Conservation (phyloP, 176 grass and related monocot genomes). For the Canna indica region DNA sequence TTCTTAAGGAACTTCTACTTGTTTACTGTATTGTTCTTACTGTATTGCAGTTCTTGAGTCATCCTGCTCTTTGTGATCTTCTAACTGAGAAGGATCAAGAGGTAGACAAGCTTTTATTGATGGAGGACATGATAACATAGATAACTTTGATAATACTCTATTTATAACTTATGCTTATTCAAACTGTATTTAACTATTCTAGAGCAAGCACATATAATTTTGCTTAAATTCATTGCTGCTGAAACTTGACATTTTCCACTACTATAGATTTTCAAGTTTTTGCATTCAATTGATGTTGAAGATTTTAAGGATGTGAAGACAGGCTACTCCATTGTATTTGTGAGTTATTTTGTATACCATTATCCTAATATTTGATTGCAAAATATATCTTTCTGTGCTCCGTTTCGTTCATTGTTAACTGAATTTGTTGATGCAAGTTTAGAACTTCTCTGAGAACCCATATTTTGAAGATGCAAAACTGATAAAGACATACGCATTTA, state of each 20-base stretch:
- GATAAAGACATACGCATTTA: constrained; percentile 70
- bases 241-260: too few relatives aligned
- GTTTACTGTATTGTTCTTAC: neutral
- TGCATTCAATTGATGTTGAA: constrained; percentile 66
- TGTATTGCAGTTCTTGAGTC: constrained; percentile 69
- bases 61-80: constrained; percentile 66
- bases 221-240: neutral
- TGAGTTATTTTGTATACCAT: constrained; percentile 17
- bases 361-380: neutral
- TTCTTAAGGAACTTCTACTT: neutral
- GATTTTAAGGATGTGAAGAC: constrained; percentile 84
- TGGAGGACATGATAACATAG: neutral
- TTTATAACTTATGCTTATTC: neutral
- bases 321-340: constrained; percentile 70
- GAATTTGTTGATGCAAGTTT: constrained; percentile 22
- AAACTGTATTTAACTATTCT: neutral
- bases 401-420: neutral
- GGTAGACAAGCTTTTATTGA: constrained; percentile 8
- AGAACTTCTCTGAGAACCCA: constrained; percentile 80
- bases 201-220: neutral
- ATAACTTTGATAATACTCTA: neutral
- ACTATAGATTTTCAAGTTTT: constrained; percentile 72
- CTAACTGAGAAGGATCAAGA: constrained; percentile 70
- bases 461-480: constrained; percentile 81
- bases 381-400: neutral